These are phyloP conservation scores for Ettlia oleoabundans DNA, from an alignment of 139 green algal genomes.

Conservation along the genomic window DNA sequence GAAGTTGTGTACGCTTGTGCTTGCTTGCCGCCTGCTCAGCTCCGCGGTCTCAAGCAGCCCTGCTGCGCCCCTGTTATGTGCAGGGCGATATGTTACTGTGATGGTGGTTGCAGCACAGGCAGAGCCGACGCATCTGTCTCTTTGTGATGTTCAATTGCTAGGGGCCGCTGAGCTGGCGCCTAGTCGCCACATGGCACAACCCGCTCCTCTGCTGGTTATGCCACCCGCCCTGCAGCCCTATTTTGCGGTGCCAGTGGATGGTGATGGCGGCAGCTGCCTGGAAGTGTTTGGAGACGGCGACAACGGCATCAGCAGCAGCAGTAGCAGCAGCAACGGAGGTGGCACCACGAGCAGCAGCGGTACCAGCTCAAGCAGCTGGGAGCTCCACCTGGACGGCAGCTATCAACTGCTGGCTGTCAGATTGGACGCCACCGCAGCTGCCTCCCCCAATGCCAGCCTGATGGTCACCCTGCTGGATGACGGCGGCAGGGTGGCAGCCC, in stretches of 20 bases:
- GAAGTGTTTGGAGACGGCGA: background rate
- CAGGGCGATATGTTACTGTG: slow-evolving; percentile 6
- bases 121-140: background rate
- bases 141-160: slow-evolving; percentile 35
- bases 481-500: background rate
- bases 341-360: background rate
- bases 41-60: background rate
- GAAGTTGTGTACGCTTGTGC: background rate
- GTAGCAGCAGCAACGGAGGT: background rate
- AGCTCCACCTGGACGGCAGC: slow-evolving; percentile 26
- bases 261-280: slow-evolving; percentile 17
- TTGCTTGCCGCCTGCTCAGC: background rate
- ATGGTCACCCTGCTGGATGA: slow-evolving; percentile 4
- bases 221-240: background rate
- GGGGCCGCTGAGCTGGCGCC: slow-evolving; percentile 12
- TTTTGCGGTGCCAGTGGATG: slow-evolving; percentile 25
- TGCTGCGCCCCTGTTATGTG: background rate
- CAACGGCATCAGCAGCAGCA: background rate
- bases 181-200: background rate
- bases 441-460: background rate
- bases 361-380: background rate
- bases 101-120: background rate
- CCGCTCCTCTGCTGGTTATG: background rate
- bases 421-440: background rate
- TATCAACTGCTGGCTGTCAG: slow-evolving; percentile 9